Evolutionary conservation across 768 basidiomycete species (phyloP).

Genomic region (Lentinula edodes): DNA sequence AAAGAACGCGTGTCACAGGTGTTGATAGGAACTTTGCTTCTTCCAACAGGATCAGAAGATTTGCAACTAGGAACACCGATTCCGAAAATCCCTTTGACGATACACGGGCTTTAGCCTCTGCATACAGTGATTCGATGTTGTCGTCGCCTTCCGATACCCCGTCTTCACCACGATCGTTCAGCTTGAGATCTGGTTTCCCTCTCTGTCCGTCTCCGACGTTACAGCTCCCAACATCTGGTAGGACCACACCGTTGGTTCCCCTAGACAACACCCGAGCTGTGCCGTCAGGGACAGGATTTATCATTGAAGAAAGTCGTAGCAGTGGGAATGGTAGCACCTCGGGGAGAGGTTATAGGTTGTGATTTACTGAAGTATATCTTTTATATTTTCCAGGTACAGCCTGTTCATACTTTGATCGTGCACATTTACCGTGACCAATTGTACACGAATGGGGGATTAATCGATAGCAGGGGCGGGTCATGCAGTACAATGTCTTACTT

Average conservation of each 20-base stretch:
- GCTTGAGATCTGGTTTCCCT: constrained; percentile 3
- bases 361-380: too few relatives aligned
- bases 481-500: too few relatives aligned
- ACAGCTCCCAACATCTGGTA: constrained; percentile 23
- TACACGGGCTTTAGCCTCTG: constrained; percentile 13
- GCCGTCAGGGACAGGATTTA: not conserved
- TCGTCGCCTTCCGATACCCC: not conserved
- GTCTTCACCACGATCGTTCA: not conserved
- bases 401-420: too few relatives aligned
- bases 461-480: too few relatives aligned
- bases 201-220: constrained; percentile 9
- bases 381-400: too few relatives aligned
- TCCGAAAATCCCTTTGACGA: constrained; percentile 26
- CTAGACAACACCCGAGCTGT: constrained; percentile 14
- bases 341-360: not conserved
- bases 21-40: not conserved
- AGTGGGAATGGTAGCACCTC: not conserved
- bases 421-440: not conserved
- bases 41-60: constrained; percentile 6
- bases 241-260: constrained; percentile 23
- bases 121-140: constrained; percentile 10
- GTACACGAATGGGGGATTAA: not conserved
- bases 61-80: constrained; percentile 14
- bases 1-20: not conserved
- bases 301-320: not conserved